These are phyloP conservation scores for Cytospora schulzeri DNA, from an alignment of 2,329 filamentous ascomycete species.

Conservation along the genomic window DNA sequence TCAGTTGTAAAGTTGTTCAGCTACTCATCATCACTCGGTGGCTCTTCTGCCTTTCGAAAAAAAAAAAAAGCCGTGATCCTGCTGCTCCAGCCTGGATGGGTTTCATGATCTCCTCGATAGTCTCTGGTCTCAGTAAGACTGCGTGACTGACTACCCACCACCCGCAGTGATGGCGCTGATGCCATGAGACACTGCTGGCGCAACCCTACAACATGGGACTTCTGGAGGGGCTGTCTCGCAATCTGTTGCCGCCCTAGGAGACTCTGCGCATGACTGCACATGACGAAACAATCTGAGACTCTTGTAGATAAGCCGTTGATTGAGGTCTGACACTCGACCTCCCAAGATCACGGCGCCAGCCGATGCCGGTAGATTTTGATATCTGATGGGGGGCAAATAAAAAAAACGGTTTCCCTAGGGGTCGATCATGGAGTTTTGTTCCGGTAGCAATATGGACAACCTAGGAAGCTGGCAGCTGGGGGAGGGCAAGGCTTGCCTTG, in stretches of 20 bases:
- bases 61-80: background rate
- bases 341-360: conserved; percentile 21
- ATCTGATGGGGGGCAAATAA: conserved; percentile 7
- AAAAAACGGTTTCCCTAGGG: background rate
- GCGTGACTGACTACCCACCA: conserved; percentile 7
- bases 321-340: conserved; percentile 19
- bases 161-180: conserved; percentile 24
- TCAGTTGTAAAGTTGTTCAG: background rate
- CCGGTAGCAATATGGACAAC: background rate
- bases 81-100: background rate
- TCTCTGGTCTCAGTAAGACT: conserved; percentile 24
- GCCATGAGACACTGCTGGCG: conserved; percentile 24
- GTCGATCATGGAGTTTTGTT: conserved; percentile 10
- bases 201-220: conserved; percentile 14
- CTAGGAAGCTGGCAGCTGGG: no score
- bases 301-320: conserved; percentile 2
- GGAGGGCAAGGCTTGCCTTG: background rate
- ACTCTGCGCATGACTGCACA: conserved; percentile 11
- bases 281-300: background rate
- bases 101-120: background rate
- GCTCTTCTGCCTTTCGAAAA: background rate
- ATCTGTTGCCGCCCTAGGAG: conserved; percentile 25
- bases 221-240: conserved; percentile 15
- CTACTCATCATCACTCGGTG: conserved; percentile 5
- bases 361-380: conserved; percentile 21